A percentile compares a stretch with the other conserved stretches of the same genome.
Conservation (phyloP, 2,329 filamentous ascomycete species). For the Cladophialophora yegresii region DNA sequence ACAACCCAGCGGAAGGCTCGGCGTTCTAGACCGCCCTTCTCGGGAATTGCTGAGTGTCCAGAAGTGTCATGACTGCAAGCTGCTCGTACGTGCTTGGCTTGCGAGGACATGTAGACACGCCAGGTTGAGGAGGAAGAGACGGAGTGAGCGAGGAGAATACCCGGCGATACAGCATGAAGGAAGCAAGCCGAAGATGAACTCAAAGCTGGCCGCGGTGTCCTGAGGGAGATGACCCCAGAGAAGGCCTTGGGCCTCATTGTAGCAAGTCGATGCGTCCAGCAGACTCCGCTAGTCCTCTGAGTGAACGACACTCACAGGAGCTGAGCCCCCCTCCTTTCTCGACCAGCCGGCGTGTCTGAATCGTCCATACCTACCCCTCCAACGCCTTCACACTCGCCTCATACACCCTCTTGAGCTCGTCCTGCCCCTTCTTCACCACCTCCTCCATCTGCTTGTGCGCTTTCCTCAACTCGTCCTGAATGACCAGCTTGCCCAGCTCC, state of each 20-base stretch:
- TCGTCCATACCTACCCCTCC: conserved; percentile 15
- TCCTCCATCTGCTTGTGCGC: conserved; percentile 53
- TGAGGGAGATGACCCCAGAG: too few species aligned
- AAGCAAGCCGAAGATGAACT: too few species aligned
- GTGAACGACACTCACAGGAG: neutral
- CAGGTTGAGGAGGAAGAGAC: neutral
- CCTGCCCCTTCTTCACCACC: conserved; percentile 49
- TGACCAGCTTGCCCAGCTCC: conserved; percentile 48
- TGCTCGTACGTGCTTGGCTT: neutral
- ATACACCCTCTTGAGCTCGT: conserved; percentile 50
- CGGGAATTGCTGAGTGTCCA: neutral
- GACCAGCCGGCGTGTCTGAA: neutral
- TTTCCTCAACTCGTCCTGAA: conserved; percentile 50
- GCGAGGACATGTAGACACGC: neutral
- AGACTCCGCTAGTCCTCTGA: neutral
- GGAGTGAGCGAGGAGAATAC: neutral
- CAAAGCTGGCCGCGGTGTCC: too few species aligned
- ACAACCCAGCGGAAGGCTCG: neutral
- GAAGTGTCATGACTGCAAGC: neutral
- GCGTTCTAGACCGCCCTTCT: neutral
- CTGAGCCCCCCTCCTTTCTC: neutral
- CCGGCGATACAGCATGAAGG: too few species aligned
- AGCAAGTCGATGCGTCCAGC: neutral
- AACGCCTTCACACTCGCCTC: conserved; percentile 42
- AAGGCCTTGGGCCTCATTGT: neutral